Evolutionary conservation across 1,284 basidiomycete species (phyloP).

Genomic region (Leccinum insigne): DNA sequence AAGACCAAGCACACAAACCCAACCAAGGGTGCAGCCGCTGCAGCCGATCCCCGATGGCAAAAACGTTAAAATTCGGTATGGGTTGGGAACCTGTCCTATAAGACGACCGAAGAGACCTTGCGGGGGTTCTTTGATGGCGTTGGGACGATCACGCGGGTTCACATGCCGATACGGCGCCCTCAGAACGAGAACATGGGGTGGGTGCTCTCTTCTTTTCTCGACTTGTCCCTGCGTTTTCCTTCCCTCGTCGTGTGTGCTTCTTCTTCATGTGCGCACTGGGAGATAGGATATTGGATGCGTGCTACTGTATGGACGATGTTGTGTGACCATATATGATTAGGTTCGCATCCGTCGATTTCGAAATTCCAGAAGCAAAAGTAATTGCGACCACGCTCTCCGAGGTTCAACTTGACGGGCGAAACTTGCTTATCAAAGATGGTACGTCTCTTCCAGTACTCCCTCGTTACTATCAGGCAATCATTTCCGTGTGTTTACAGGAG

Average conservation of each 20-base stretch:
- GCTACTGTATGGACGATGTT: not conserved
- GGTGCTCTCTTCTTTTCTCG: conserved; percentile 2
- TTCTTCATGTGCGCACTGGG: not conserved
- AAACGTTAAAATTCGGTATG: conserved; percentile 85
- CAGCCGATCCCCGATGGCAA: conserved; percentile 16
- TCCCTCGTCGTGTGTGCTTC: not conserved
- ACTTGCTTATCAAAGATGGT: conserved; percentile 94
- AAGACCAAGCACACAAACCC: not conserved
- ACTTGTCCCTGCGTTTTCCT: not conserved
- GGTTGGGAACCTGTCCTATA: conserved; percentile 95
- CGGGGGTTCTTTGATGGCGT: conserved; percentile 71
- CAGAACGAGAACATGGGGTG: conserved; percentile 71
- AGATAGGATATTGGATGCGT: not conserved
- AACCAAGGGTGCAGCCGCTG: not conserved
- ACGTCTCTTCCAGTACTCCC: conserved; percentile 18
- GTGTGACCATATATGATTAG: conserved; percentile 42
- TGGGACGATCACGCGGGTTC: conserved; percentile 71
- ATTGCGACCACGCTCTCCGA: conserved; percentile 84
- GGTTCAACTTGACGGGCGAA: conserved; percentile 80
- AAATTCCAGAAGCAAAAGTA: conserved; percentile 70
- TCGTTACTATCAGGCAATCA: conserved; percentile 15
- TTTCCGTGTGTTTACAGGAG: conserved; percentile 45
- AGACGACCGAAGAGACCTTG: conserved; percentile 77
- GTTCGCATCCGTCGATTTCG: conserved; percentile 97
- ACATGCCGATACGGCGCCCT: conserved; percentile 69